Base-by-base conservation (phyloP, 805 yeast species). In the Pichia nanzhaoensis region DNA sequence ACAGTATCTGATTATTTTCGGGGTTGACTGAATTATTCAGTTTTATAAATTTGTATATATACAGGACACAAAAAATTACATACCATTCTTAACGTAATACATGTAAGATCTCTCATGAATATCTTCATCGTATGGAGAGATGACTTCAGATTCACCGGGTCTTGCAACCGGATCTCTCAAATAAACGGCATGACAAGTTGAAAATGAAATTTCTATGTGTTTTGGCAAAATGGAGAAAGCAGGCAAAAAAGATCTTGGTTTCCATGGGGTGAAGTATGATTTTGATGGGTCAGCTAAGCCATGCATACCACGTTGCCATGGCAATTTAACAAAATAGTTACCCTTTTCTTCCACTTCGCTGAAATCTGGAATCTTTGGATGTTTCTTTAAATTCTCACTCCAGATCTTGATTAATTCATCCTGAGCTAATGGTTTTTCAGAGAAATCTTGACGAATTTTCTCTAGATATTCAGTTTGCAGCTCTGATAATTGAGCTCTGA, bases 81-180 rank as follows among this genome's bases (percentile, higher is more conserved):
- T 63, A 47, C 90, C 86, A 60, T 77, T 80, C 74, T 89, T 81
- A 41, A 78, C 78, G 67, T 91, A 91, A 77, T 82, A 89, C 93
- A 89, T 84, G 73, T 85, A 90, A 34, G 97, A 96, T 64, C 95
- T 80, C 69, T 90, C 93, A 59, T 91, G 97, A 53, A 81, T 78
- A 48, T 80, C 82, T 51, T 78, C 72, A 33, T 82, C 81, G 65
- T 83, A 87, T 44, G 99, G 99, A 46, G 96, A 73, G 51, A 93
- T 85, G 48, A 93, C 95, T 70, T 93, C 99, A 28, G 96, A 84
- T 60, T 86, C 90, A 46, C 96, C 97, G 6, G 97, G 96, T 64
- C 97, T 79, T 13, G 97, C 95, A 41, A 93, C 89, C 14, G 99
- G 99, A 64, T 93, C 95, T 67, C 97, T 83, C 64, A 93, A 68